A percentile compares a stretch with the other conserved stretches of the same genome.
These are phyloP conservation scores for Pichia sporocuriosa DNA, from an alignment of 805 yeast genomes.

Conservation along the genomic window DNA sequence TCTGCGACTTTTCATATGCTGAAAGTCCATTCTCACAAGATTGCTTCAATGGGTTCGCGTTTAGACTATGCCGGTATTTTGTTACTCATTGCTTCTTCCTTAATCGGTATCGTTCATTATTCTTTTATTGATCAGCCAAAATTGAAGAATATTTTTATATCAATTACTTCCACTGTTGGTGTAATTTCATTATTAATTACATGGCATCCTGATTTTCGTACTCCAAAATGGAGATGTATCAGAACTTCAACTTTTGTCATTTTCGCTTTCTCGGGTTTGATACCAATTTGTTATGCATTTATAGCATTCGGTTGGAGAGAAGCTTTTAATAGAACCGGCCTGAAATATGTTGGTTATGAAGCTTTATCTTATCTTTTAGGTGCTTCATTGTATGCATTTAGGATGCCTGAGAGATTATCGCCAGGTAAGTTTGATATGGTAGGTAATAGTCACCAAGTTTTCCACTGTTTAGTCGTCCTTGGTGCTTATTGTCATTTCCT, in stretches of 20 bases:
- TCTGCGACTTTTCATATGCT: constrained; percentile 46
- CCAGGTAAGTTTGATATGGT: constrained; percentile 62
- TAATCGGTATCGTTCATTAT: constrained; percentile 33
- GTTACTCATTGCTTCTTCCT: constrained; percentile 41
- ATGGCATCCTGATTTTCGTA: constrained; percentile 57
- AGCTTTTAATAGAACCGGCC: constrained; percentile 44
- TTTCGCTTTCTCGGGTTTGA: constrained; percentile 71
- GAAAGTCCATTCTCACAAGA: constrained; percentile 41
- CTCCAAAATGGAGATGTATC: constrained; percentile 64
- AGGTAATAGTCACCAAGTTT: constrained; percentile 83
- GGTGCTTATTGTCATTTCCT: constrained; percentile 71
- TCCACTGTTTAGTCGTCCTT: constrained; percentile 68
- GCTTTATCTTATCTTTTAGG: constrained; percentile 74
- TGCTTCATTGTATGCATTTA: constrained; percentile 67
- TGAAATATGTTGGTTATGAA: constrained; percentile 60
- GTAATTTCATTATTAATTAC: constrained; percentile 55
- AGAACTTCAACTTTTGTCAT: constrained; percentile 73
- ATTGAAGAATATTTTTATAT: constrained; percentile 33
- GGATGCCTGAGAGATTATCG: constrained; percentile 66
- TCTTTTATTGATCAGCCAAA: constrained; percentile 39
- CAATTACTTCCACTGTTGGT: constrained; percentile 50
- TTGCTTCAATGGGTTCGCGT: constrained; percentile 41
- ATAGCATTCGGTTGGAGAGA: constrained; percentile 41
- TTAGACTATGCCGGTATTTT: constrained; percentile 53
- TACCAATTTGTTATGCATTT: constrained; percentile 60